These are phyloP conservation scores for Termitomyces titanicus DNA, from an alignment of 768 basidiomycete genomes.

Conservation along the genomic window DNA sequence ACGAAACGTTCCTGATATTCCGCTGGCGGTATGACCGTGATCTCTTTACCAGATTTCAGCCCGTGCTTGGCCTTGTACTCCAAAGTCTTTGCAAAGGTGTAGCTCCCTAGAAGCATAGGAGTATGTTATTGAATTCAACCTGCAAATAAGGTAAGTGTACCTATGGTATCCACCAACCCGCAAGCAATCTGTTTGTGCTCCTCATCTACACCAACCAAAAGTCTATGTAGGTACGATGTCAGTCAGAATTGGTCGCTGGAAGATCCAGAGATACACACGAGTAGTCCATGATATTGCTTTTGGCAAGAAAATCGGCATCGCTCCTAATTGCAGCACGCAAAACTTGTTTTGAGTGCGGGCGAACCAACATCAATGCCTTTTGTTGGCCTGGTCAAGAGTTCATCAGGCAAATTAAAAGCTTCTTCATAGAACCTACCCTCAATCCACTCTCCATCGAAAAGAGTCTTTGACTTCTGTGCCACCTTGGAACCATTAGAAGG, in stretches of 20 bases:
- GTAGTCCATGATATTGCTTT: constrained; percentile 85
- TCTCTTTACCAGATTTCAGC: constrained; percentile 65
- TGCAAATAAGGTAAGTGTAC: too few species aligned
- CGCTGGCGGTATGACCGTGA: constrained; percentile 75
- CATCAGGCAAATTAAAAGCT: background rate
- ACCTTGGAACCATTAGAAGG: constrained; percentile 28
- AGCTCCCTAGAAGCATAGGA: constrained; percentile 69
- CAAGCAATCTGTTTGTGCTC: constrained; percentile 65
- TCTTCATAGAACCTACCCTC: constrained; percentile 44
- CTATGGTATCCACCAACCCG: constrained; percentile 84
- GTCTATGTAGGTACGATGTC: too few species aligned
- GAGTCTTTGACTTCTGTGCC: constrained; percentile 44
- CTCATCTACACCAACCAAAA: constrained; percentile 72
- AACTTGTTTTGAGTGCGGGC: constrained; percentile 70
- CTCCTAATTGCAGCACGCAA: constrained; percentile 63
- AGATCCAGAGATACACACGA: constrained; percentile 46
- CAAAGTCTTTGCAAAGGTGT: constrained; percentile 81
- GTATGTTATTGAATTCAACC: too few species aligned
- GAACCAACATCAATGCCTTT: constrained; percentile 57
- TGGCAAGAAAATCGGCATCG: constrained; percentile 72
- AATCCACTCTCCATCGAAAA: constrained; percentile 85
- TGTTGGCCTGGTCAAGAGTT: constrained; percentile 49
- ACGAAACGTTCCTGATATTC: constrained; percentile 81
- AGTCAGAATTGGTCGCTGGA: background rate
- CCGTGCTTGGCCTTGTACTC: constrained; percentile 85